These are phyloP conservation scores for Aquanectria penicillioides DNA, from an alignment of 2,329 filamentous ascomycete species.

Conservation along the genomic window DNA sequence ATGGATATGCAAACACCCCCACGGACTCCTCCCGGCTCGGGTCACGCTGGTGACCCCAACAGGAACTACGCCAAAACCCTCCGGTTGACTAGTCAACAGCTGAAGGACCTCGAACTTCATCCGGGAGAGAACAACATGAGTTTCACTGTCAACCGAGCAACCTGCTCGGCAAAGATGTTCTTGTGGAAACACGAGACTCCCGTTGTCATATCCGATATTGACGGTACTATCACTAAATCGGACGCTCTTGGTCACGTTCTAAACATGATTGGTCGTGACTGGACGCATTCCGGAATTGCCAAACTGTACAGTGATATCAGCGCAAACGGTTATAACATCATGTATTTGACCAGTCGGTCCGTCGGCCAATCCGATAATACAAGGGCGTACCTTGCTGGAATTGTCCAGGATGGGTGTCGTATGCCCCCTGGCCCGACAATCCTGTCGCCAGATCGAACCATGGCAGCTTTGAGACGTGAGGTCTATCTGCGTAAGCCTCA, in stretches of 20 bases:
- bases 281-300: constrained; percentile 96
- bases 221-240: constrained; percentile 98
- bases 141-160: constrained; percentile 95
- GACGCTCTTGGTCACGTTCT: constrained; percentile 93
- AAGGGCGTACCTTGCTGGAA: constrained; percentile 86
- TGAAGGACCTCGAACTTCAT: constrained; percentile 85
- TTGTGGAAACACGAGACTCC: constrained; percentile 92
- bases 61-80: constrained; percentile 97
- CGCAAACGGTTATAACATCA: constrained; percentile 97
- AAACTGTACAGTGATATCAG: constrained; percentile 97
- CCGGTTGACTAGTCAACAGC: constrained; percentile 91
- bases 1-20: constrained; percentile 71
- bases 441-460: constrained; percentile 92
- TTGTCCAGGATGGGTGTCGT: constrained; percentile 86
- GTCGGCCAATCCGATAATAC: constrained; percentile 95
- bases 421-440: constrained; percentile 93
- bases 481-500: constrained; percentile 96
- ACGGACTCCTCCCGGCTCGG: constrained; percentile 74
- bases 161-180: constrained; percentile 92
- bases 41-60: constrained; percentile 73
- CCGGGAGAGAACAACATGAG: constrained; percentile 92
- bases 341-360: constrained; percentile 94
- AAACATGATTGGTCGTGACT: constrained; percentile 96
- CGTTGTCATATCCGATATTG: constrained; percentile 97
- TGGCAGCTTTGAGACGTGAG: constrained; percentile 90